These are phyloP conservation scores for Inga laurina DNA, from an alignment of 306 rosid genomes.

Conservation along the genomic window DNA sequence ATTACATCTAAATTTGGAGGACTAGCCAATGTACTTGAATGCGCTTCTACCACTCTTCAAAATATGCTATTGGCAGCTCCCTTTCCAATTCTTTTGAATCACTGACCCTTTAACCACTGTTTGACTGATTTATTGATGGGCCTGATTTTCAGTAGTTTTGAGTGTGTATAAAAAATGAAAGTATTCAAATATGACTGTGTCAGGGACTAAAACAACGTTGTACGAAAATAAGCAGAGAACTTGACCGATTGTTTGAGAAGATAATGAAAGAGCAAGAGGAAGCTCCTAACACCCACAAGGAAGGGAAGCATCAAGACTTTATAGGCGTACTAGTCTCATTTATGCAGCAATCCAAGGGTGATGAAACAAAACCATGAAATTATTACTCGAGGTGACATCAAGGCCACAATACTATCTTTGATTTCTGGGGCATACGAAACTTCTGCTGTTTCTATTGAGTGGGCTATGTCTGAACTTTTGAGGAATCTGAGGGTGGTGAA, in stretches of 20 bases:
- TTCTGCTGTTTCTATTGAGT: not conserved
- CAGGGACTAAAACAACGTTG: constrained; percentile 19
- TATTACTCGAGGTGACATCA: constrained; percentile 33
- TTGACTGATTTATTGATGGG: too few species aligned
- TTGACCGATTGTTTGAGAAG: constrained; percentile 37
- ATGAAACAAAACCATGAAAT: constrained; percentile 31
- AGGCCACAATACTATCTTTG: constrained; percentile 47
- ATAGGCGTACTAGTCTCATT: constrained; percentile 33
- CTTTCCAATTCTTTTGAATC: too few species aligned
- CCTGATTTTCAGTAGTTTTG: too few species aligned
- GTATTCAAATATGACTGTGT: not conserved
- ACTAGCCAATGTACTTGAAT: too few species aligned
- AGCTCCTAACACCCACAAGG: not conserved
- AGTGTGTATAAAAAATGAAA: too few species aligned
- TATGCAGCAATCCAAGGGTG: constrained; percentile 30
- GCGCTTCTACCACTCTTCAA: too few species aligned
- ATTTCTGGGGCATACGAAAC: constrained; percentile 11
- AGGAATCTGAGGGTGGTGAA: constrained; percentile 42
- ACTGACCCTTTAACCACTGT: too few species aligned
- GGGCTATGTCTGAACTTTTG: constrained; percentile 44
- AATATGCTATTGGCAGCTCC: too few species aligned
- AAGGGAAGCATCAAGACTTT: constrained; percentile 10
- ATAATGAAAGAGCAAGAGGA: constrained; percentile 38
- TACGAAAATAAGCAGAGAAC: constrained; percentile 4
- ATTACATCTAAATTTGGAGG: too few species aligned